Percentiles rank a stretch among this genome's conserved stretches.
phyloP scores from a whole-genome alignment of 257 asterid genomes.

The Plectranthus barbatus region DNA sequence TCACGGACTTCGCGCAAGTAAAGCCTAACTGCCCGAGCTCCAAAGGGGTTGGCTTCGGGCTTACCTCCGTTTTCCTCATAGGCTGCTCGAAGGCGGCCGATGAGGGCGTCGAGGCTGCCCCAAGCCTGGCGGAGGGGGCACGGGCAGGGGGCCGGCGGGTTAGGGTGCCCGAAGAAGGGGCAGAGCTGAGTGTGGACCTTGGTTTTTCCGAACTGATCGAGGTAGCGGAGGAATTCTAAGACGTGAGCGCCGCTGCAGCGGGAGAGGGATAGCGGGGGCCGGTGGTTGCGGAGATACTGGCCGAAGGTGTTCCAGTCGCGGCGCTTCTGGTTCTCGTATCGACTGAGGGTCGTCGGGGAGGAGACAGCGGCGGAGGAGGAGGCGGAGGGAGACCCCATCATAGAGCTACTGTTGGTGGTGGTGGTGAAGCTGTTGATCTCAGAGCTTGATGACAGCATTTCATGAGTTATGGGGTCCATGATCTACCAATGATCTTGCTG shows the following conservation, averaged over 20 bases:
- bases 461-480: conserved; percentile 51
- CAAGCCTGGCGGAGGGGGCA: too few species aligned
- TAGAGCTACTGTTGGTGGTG: conserved; percentile 12
- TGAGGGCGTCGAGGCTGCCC: too few species aligned
- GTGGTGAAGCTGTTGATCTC: conserved; percentile 20
- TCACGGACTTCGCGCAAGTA: conserved; percentile 72
- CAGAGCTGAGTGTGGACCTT: conserved; percentile 53
- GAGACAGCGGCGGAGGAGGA: conserved; percentile 16
- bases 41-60: conserved; percentile 77
- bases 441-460: conserved; percentile 26
- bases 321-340: too few species aligned
- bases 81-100: too few species aligned
- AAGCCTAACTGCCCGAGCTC: conserved; percentile 74
- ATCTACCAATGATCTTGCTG: not conserved
- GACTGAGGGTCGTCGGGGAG: conserved; percentile 59
- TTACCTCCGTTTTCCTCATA: too few species aligned
- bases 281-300: conserved; percentile 72
- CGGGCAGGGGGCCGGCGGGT: conserved; percentile 74
- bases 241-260: conserved; percentile 95
- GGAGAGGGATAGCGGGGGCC: conserved; percentile 69
- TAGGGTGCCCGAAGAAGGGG: conserved; percentile 69
- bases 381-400: not conserved
- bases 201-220: too few species aligned
- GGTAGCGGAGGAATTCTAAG: conserved; percentile 67
- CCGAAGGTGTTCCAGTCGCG: too few species aligned